Evolutionary conservation across 352 stramenopile genomes (phyloP).

Genomic region (Globisporangium abappressorium): DNA sequence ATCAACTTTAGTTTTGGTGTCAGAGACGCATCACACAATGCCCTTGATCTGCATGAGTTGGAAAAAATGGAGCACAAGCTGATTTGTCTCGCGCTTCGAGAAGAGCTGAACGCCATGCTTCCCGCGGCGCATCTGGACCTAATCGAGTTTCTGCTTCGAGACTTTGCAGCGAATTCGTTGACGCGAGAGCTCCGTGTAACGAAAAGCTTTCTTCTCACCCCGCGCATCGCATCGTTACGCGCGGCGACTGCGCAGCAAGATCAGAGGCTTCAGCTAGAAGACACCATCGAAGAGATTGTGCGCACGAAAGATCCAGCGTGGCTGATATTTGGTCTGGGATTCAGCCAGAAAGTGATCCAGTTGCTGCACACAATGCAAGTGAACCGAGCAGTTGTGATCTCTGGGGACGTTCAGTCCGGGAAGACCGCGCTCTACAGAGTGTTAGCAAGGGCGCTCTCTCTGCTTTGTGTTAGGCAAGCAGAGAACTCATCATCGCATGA

Average conservation of each 20-base stretch:
- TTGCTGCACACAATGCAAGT: constrained; percentile 36
- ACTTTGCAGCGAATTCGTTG: constrained; percentile 30
- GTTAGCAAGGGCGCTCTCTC: constrained; percentile 29
- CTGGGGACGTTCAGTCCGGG: constrained; percentile 38
- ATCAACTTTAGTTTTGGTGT: background rate
- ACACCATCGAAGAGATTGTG: constrained; percentile 27
- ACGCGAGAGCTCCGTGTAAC: constrained; percentile 23
- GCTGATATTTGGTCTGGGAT: constrained; percentile 28
- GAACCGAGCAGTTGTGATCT: constrained; percentile 32
- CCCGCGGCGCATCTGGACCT: constrained; percentile 24
- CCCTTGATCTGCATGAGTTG: constrained; percentile 20
- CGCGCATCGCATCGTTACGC: background rate
- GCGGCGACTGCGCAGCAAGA: background rate
- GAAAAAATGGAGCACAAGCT: constrained; percentile 38
- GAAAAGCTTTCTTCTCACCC: constrained; percentile 17
- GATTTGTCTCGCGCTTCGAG: constrained; percentile 38
- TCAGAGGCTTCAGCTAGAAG: constrained; percentile 21
- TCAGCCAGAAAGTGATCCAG: constrained; percentile 42
- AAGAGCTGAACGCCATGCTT: constrained; percentile 22
- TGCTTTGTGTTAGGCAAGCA: constrained; percentile 6
- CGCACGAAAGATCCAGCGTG: constrained; percentile 22
- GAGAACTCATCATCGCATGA: background rate
- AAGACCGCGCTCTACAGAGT: constrained; percentile 57
- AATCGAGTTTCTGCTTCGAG: constrained; percentile 42
- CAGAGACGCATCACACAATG: background rate